These are phyloP conservation scores for Astrephomene gubernaculifera DNA, from an alignment of 139 green algal genomes.

Conservation along the genomic window DNA sequence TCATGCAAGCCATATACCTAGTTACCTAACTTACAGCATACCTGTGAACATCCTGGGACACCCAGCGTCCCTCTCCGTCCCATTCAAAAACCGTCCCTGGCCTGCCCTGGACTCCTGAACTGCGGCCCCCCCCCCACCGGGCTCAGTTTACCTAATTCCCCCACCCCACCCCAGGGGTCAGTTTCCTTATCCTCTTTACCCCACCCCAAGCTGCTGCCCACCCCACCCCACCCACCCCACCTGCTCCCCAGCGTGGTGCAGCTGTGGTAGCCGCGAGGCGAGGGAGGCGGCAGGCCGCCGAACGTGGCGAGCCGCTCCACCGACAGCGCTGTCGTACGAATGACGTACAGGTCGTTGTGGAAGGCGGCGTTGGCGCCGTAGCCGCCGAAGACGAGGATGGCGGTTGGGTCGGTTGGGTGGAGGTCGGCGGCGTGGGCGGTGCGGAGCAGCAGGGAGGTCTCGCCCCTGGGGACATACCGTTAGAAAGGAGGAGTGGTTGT, in stretches of 20 bases:
- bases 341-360: constrained; percentile 16
- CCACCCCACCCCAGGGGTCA: not conserved
- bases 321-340: not conserved
- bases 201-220: not conserved
- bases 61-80: not conserved
- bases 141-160: not conserved
- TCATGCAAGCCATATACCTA: no score
- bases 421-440: constrained; percentile 32
- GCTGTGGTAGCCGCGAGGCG: constrained; percentile 21
- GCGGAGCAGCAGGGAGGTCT: not conserved
- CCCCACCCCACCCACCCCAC: not conserved
- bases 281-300: constrained; percentile 5
- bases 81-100: not conserved
- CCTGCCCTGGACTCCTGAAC: not conserved
- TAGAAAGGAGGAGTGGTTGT: not conserved
- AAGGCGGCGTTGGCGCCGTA: constrained; percentile 22
- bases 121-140: not conserved
- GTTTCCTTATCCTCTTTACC: not conserved
- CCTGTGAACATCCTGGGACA: not conserved
- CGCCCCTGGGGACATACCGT: no score
- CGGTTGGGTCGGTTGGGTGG: constrained; percentile 12
- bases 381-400: constrained; percentile 31
- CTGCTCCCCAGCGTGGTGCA: constrained; percentile 19
- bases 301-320: not conserved
- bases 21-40: no score